Evolutionary conservation across 169 alveolate genomes (phyloP).

Genomic region (Eimeria falciformis): DNA sequence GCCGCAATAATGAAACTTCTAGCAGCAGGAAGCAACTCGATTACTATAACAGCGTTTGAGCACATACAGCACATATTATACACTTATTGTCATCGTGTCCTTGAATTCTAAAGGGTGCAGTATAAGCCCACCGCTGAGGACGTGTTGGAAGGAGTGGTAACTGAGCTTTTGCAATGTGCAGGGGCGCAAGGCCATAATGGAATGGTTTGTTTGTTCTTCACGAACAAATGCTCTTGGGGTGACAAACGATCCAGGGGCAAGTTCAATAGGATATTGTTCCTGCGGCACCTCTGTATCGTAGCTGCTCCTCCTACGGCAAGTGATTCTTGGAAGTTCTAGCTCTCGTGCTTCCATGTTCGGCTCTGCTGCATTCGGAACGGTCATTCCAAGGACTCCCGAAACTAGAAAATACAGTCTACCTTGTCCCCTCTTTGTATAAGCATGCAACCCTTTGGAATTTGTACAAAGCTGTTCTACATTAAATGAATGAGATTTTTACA

Average conservation of each 20-base stretch:
- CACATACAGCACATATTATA: too few species aligned
- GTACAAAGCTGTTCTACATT: slow-evolving; percentile 53
- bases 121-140: slow-evolving; percentile 45
- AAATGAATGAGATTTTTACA: too few species aligned
- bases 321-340: neutral
- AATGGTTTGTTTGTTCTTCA: slow-evolving; percentile 45
- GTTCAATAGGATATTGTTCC: neutral
- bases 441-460: slow-evolving; percentile 51
- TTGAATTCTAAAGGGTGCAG: neutral
- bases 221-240: slow-evolving; percentile 60
- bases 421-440: slow-evolving; percentile 65
- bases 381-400: slow-evolving; percentile 60
- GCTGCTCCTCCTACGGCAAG: slow-evolving; percentile 36
- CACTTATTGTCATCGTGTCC: too few species aligned
- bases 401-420: slow-evolving; percentile 66
- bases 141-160: slow-evolving; percentile 61
- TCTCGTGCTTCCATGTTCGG: neutral
- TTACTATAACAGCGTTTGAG: too few species aligned
- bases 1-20: too few species aligned
- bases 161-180: slow-evolving; percentile 67
- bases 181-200: slow-evolving; percentile 58
- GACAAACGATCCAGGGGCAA: slow-evolving; percentile 55
- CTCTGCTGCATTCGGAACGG: slow-evolving; percentile 1
- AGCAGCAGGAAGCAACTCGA: too few species aligned
- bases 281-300: slow-evolving; percentile 28